phyloP scores from a whole-genome alignment of 306 rosid genomes.

The Trifolium pratense region DNA sequence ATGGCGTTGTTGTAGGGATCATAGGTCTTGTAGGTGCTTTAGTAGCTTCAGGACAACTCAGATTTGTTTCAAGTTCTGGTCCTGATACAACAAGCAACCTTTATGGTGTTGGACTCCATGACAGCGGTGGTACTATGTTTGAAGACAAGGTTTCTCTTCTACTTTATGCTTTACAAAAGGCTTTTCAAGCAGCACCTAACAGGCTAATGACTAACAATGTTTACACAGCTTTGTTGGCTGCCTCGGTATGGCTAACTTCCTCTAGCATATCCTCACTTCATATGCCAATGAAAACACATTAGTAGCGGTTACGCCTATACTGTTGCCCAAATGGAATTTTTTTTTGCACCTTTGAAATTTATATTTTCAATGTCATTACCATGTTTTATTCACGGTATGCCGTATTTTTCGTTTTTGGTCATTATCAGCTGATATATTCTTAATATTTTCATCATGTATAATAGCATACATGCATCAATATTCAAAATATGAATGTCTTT shows the following conservation, averaged over 20 bases:
- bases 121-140: slow-evolving; percentile 89
- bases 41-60: slow-evolving; percentile 90
- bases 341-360: neutral
- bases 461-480: slow-evolving; percentile 14
- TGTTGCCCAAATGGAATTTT: slow-evolving; percentile 23
- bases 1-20: slow-evolving; percentile 92
- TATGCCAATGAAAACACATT: slow-evolving; percentile 16
- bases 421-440: slow-evolving; percentile 36
- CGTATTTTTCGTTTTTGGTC: slow-evolving; percentile 22
- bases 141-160: slow-evolving; percentile 95
- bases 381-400: slow-evolving; percentile 23
- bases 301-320: neutral
- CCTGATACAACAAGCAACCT: slow-evolving; percentile 67
- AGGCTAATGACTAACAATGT: slow-evolving; percentile 90
- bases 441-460: slow-evolving; percentile 7
- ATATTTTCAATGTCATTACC: slow-evolving; percentile 29
- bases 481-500: slow-evolving; percentile 11
- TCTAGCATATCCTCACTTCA: slow-evolving; percentile 24
- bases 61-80: slow-evolving; percentile 62
- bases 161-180: slow-evolving; percentile 90
- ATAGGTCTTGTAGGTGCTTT: slow-evolving; percentile 89
- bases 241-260: slow-evolving; percentile 78
- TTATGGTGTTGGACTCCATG: slow-evolving; percentile 79
- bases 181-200: slow-evolving; percentile 93
- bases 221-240: slow-evolving; percentile 88